Conservation (phyloP, 1,139 yeast genomes). For the Sugiyamaella novakii region DNA sequence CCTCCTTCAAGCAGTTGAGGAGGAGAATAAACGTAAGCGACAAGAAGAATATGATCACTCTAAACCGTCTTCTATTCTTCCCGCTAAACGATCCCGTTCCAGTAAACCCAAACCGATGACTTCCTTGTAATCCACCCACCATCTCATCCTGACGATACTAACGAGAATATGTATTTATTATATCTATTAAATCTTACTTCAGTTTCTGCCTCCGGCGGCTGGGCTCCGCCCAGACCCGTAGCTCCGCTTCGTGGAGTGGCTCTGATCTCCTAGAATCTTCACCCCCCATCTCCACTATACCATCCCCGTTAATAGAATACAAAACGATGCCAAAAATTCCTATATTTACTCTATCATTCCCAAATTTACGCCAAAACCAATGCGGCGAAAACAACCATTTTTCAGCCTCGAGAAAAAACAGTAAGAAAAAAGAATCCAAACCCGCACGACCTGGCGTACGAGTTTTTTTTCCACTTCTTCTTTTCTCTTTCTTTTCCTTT, state of each 20-base stretch:
- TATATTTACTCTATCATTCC: background rate
- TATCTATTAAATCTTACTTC: too few relatives aligned
- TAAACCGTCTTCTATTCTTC: background rate
- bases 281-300: too few relatives aligned
- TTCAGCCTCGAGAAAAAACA: constrained; percentile 15
- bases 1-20: constrained; percentile 18
- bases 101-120: background rate
- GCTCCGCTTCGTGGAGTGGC: background rate
- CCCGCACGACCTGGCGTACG: constrained; percentile 10
- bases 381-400: constrained; percentile 9
- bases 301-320: background rate
- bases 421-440: constrained; percentile 16
- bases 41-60: constrained; percentile 4
- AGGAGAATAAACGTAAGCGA: constrained; percentile 13
- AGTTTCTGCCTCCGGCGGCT: too few relatives aligned
- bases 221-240: background rate
- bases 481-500: constrained; percentile 8
- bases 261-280: too few relatives aligned
- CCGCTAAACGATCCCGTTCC: constrained; percentile 9
- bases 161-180: background rate
- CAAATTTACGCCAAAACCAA: constrained; percentile 2
- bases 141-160: background rate
- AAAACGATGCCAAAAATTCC: background rate
- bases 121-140: background rate
- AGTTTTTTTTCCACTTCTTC: constrained; percentile 16